phyloP scores from a whole-genome alignment of 2,329 filamentous ascomycete genomes.

The Eutypella sp. region DNA sequence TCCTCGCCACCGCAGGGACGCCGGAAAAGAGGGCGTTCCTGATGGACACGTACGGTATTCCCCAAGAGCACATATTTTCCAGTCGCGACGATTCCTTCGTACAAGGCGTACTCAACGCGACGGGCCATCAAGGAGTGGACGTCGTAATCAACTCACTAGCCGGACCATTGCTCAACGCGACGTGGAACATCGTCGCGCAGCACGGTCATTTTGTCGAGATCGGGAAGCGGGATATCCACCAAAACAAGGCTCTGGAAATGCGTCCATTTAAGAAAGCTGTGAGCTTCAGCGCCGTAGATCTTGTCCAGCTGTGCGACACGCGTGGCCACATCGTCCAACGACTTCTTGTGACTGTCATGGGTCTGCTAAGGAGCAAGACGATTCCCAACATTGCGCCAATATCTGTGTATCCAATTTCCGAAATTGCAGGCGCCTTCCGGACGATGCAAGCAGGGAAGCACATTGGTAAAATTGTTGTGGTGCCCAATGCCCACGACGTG shows the following conservation, averaged over 20 bases:
- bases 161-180: constrained; percentile 16
- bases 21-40: constrained; percentile 19
- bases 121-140: constrained; percentile 16
- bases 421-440: not conserved
- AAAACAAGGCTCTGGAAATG: not conserved
- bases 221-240: constrained; percentile 19
- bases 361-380: too few relatives aligned
- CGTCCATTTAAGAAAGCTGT: not conserved
- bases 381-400: not conserved
- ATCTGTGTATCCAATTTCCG: not conserved
- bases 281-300: not conserved
- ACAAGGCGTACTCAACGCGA: constrained; percentile 10
- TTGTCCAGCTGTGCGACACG: not conserved
- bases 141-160: constrained; percentile 16
- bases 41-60: constrained; percentile 17
- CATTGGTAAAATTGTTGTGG: not conserved
- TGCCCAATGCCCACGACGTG: not conserved
- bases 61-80: constrained; percentile 19
- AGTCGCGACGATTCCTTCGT: constrained; percentile 17
- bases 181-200: constrained; percentile 23
- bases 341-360: not conserved
- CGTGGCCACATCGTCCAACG: not conserved
- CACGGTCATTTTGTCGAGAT: constrained; percentile 26
- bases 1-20: constrained; percentile 3
- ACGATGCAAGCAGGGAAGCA: not conserved